Base-by-base conservation (phyloP, 768 basidiomycete genomes). In the Boletus rex-veris region DNA sequence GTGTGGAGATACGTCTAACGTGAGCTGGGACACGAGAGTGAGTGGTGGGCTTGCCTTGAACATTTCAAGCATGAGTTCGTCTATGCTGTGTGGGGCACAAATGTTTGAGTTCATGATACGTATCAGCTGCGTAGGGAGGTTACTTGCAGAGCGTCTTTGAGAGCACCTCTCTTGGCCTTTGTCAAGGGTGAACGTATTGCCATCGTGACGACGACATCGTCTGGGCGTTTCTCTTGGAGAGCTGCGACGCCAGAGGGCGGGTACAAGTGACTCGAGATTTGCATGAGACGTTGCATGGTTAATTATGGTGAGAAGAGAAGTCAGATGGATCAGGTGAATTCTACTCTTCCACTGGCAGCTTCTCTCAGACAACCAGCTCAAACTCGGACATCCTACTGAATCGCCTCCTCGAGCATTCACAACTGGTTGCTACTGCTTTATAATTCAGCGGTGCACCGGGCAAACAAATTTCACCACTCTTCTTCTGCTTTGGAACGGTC, bases 161-260 rank as follows among this genome's bases (percentile, higher is more conserved):
- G 71, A 7, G 82, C 88, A 28, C 90, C 90, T 61, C 86, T 90
- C 67, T 78, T 86, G 5, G 90, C 83, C 59, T 86, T 90, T 55
- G 85, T 86, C 49, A 90, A 69, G 1, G 88, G 86, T 4, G 86
- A 87, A 31, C 88, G 83, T 60, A 86, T 83, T 54, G 90, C 87
- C 76, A 89, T 79, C 3, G 89, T 90, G 55, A 92, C 81, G 65
- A 92, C 90, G 12, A 92, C 84, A 76, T 92, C 90, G 58, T 90
- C 82, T 4, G 82, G 81, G 47, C 70, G 77, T 66, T 88, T 85
- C 40, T 71, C 73, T 56, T 82, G 75, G 45, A 90, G 73, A 15
- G 76, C 73, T 21, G 75, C 69, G 7, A 82, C 64, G n/a, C 81
- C 82, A 16, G 77, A 67, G 12, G 77, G 62, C 4, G 71, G 64